Conservation (phyloP, 1,284 basidiomycete genomes). For the Heterobasidion occidentale region DNA sequence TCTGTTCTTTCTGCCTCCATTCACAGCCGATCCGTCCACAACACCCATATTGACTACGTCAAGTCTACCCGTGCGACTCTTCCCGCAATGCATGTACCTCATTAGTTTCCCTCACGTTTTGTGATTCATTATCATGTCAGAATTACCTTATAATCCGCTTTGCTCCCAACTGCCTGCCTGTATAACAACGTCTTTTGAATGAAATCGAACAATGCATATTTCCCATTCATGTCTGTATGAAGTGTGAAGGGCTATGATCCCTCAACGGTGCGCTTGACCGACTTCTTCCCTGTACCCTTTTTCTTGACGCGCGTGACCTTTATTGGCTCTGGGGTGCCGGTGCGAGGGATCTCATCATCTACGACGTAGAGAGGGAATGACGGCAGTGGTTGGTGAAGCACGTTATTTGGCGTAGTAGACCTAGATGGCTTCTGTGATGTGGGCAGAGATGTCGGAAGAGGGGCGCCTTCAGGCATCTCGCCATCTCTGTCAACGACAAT, state of each 20-base stretch:
- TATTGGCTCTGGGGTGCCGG: slow-evolving; percentile 60
- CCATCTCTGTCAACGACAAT: slow-evolving; percentile 73
- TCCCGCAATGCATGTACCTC: background rate
- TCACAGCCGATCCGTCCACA: background rate
- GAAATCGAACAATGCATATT: too few relatives aligned
- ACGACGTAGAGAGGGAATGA: slow-evolving; percentile 53
- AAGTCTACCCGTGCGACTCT: background rate
- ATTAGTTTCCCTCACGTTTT: background rate
- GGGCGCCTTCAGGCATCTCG: slow-evolving; percentile 71
- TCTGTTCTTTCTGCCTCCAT: background rate
- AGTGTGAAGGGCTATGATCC: background rate
- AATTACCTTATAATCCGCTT: background rate
- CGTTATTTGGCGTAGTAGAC: slow-evolving; percentile 14
- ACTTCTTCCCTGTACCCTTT: slow-evolving; percentile 56
- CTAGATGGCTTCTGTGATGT: slow-evolving; percentile 14
- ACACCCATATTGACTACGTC: background rate
- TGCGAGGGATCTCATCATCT: slow-evolving; percentile 35
- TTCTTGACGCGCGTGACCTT: slow-evolving; percentile 68
- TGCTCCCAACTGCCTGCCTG: background rate
- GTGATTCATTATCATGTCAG: background rate
- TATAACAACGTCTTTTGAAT: background rate
- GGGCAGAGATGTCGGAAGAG: slow-evolving; percentile 10
- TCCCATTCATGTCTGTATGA: background rate
- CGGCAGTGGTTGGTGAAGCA: slow-evolving; percentile 24
- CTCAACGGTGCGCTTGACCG: slow-evolving; percentile 20